These are phyloP conservation scores for Carpinus viminea DNA, from an alignment of 306 rosid genomes.

Conservation along the genomic window DNA sequence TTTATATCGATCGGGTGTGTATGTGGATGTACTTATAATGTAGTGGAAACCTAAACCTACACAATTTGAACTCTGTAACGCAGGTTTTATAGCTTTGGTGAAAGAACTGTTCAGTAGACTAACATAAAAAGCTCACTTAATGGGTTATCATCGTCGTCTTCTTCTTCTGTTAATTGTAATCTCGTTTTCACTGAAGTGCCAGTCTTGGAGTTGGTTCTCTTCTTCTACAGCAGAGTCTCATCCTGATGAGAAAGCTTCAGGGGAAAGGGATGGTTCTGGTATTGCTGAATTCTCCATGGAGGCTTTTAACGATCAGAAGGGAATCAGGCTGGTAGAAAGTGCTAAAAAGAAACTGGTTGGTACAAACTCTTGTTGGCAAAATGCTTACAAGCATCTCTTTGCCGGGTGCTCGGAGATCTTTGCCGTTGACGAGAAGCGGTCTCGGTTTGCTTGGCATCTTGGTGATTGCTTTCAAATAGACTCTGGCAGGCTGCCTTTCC, in stretches of 20 bases:
- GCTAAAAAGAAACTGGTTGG: conserved; percentile 53
- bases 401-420: conserved; percentile 69
- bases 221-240: conserved; percentile 38
- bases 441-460: conserved; percentile 86
- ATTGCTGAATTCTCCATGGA: conserved; percentile 62
- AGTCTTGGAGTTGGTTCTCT: conserved; percentile 73
- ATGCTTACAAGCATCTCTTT: conserved; percentile 64
- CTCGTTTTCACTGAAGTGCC: conserved; percentile 26
- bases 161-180: conserved; percentile 31
- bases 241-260: conserved; percentile 25
- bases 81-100: conserved; percentile 22
- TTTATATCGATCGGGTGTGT: no score
- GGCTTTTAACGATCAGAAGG: conserved; percentile 53
- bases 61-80: conserved; percentile 1
- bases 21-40: not conserved
- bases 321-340: conserved; percentile 44
- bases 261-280: conserved; percentile 7
- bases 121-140: conserved; percentile 16
- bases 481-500: conserved; percentile 66
- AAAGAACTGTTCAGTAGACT: not conserved
- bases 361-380: conserved; percentile 70
- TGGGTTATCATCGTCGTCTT: conserved; percentile 28
- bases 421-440: conserved; percentile 61
- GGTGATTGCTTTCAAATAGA: conserved; percentile 89
- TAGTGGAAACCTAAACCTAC: not conserved